Evolutionary conservation across 148 eudicot genomes (phyloP).

Genomic region (Arctostaphylos glauca): DNA sequence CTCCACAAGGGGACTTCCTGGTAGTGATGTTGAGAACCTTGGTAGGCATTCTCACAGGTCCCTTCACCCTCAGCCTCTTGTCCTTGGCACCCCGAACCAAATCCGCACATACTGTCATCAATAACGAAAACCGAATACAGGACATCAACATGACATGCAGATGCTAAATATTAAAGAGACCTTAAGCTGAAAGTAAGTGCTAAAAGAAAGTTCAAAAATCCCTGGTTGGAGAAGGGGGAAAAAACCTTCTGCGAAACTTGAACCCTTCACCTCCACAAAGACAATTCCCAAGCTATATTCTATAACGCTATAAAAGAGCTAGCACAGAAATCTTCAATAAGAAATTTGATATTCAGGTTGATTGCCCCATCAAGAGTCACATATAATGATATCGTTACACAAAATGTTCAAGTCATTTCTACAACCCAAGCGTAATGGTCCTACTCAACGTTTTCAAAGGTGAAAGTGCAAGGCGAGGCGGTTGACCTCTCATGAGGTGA

Average conservation of each 20-base stretch:
- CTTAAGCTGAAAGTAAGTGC: neutral
- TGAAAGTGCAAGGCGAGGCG: no score
- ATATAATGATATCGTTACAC: neutral
- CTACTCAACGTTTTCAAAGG: neutral
- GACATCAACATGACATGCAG: neutral
- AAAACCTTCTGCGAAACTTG: neutral
- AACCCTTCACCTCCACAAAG: neutral
- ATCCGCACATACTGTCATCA: constrained; percentile 67
- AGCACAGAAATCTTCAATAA: neutral
- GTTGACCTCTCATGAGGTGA: no score
- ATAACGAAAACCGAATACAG: neutral
- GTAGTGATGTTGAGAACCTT: constrained; percentile 89
- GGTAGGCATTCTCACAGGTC: constrained; percentile 96
- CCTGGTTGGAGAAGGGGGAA: neutral
- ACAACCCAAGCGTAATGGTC: neutral
- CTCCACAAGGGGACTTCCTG: constrained; percentile 95
- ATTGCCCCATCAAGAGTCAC: neutral
- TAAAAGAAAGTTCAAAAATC: neutral
- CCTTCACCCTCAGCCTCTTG: constrained; percentile 90
- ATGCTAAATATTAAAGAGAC: neutral
- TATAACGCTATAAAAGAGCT: neutral
- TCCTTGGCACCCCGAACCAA: constrained; percentile 96
- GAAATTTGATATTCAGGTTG: neutral
- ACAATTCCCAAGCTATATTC: neutral
- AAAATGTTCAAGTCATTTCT: neutral